phyloP scores from a whole-genome alignment of 1,284 basidiomycete species.

The Singerocomus rubriflavus region DNA sequence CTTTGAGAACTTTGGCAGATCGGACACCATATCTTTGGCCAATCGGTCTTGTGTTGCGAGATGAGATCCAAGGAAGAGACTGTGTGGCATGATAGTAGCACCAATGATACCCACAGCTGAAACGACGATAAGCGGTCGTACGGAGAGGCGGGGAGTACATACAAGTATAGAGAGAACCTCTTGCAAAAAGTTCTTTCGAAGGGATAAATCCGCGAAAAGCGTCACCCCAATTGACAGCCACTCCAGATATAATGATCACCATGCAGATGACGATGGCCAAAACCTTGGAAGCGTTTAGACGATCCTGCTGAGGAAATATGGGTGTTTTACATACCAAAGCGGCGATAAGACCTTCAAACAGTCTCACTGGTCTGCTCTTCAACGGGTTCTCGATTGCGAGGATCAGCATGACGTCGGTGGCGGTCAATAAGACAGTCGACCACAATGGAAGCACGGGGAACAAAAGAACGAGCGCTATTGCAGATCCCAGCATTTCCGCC shows the following conservation, averaged over 20 bases:
- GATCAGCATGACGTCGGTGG: conserved; percentile 66
- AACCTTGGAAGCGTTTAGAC: conserved; percentile 46
- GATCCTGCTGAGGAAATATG: neutral
- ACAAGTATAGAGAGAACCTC: conserved; percentile 79
- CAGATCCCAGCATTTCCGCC: conserved; percentile 66
- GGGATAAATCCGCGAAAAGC: conserved; percentile 89
- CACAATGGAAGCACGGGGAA: conserved; percentile 69
- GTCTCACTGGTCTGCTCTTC: conserved; percentile 41
- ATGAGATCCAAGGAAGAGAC: conserved; percentile 85
- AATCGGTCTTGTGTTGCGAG: conserved; percentile 79
- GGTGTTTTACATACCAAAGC: conserved; percentile 41
- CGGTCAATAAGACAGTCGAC: conserved; percentile 68
- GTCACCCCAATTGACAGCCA: conserved; percentile 71
- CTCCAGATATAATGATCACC: conserved; percentile 73
- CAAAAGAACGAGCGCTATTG: conserved; percentile 71
- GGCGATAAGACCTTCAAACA: conserved; percentile 70
- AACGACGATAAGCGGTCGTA: conserved; percentile 8
- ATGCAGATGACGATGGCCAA: conserved; percentile 81
- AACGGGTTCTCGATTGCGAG: conserved; percentile 48
- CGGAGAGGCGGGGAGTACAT: conserved; percentile 16
- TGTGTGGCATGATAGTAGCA: conserved; percentile 90
- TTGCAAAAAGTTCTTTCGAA: conserved; percentile 59
- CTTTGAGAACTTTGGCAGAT: conserved; percentile 13
- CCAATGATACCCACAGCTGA: conserved; percentile 80
- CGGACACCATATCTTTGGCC: conserved; percentile 18